Base-by-base conservation (phyloP, 176 grass and related monocot species). In the Eragrostis nindensis region DNA sequence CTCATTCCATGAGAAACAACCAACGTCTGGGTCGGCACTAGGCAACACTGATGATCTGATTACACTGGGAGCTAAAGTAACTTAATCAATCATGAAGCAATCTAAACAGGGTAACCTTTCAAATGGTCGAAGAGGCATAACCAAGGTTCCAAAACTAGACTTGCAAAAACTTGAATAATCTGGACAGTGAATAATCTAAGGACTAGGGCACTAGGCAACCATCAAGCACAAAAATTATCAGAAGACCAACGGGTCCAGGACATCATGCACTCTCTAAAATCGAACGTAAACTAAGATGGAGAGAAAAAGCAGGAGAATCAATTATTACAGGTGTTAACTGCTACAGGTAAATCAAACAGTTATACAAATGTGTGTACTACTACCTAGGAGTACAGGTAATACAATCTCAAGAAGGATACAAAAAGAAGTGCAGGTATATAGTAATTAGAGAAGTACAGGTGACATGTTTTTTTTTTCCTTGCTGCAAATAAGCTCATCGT, bases 121-220 rank as follows among this genome's bases (percentile, higher is more conserved):
- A 82, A 85, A 57, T 42, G 10, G 22, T 6, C 78, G 48, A 89
- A 82, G 42, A 14, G 29, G 70, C 77, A 66, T 36, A 82, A 50
- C 22, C 29, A 4, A 65, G 71, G 56, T 47, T 39, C 76, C 66
- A 65, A 85, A 62, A 66, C 39, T 66, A 85, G 22, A 52, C 56
- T 48, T 82, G 46, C 71, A 85, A 77, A 57, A 60, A 44, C 66
- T 39, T 39, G 25, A 14, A 53, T 85, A 70, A 88, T 48, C 40
- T 54, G 43, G 38, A 70, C 11, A 80, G 27, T 54, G 55, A 70
- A 19, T 70, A 53, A 48, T 27, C 38, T 55, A 64, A 25, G 50
- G 17, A 21, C 11, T 75, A 84, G 61, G 74, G 32, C 53, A 68
- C 49, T 42, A 53, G 32, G 39, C 17, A 83, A 40, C 41, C 80